A percentile compares a stretch with the other conserved stretches of the same genome.
These are phyloP conservation scores for Salix arbutifolia DNA, from an alignment of 345 rosid genomes.

Conservation along the genomic window DNA sequence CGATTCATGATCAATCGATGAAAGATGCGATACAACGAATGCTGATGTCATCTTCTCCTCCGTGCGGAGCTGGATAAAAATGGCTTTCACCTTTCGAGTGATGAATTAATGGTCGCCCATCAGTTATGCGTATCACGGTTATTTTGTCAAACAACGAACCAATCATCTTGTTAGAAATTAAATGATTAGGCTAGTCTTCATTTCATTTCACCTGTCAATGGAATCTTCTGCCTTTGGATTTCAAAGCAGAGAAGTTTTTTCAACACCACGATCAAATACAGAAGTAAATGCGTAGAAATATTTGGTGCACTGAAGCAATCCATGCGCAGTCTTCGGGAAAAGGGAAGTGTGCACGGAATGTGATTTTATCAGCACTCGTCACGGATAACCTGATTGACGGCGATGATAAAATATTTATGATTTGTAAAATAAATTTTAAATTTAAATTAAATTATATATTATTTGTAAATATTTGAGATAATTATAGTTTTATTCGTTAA, in stretches of 20 bases:
- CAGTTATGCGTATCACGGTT: not conserved
- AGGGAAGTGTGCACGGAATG: not conserved
- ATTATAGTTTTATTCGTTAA: no score
- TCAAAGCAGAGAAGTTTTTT: not conserved
- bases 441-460: no score
- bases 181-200: not conserved
- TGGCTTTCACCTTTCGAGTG: not conserved
- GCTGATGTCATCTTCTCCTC: not conserved
- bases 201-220: no score
- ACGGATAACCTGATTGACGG: no score
- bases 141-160: not conserved
- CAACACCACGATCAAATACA: not conserved
- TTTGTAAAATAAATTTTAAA: no score
- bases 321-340: no score
- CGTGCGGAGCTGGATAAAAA: not conserved
- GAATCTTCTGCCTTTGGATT: no score
- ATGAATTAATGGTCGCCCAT: not conserved
- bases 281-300: no score
- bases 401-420: no score
- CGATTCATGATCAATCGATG: no score
- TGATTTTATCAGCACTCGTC: not conserved
- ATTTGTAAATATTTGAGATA: no score
- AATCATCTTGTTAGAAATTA: not conserved
- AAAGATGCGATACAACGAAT: no score
- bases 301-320: not conserved